A percentile compares a stretch with the other conserved stretches of the same genome.
Conservation (phyloP, 2,329 filamentous ascomycete species). For the Trichoderma pleuroti region DNA sequence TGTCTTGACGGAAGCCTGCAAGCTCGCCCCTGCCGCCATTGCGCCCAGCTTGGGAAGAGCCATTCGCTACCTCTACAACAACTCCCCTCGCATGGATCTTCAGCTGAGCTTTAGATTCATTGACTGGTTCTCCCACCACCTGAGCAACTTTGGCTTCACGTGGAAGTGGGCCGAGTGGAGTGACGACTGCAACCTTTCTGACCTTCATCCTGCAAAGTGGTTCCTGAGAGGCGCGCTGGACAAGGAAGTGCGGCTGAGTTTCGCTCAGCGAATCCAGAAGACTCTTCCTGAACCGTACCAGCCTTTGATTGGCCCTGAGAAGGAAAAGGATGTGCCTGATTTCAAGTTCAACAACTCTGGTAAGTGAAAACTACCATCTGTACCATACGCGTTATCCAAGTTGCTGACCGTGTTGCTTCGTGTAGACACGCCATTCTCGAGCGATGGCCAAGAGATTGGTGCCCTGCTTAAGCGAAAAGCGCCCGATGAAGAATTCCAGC, state of each 20-base stretch:
- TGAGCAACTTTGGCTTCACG: constrained; percentile 98
- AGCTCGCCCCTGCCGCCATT: constrained; percentile 92
- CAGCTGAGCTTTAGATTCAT: constrained; percentile 84
- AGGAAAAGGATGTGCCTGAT: constrained; percentile 92
- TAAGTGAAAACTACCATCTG: constrained; percentile 43
- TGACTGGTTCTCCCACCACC: constrained; percentile 96
- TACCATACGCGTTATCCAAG: not conserved
- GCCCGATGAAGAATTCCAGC: constrained; percentile 79
- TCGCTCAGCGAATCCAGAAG: constrained; percentile 92
- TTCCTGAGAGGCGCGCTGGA: constrained; percentile 89
- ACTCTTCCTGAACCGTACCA: constrained; percentile 85
- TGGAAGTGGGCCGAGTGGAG: constrained; percentile 99
- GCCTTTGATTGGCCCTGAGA: constrained; percentile 73
- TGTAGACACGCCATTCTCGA: constrained; percentile 74
- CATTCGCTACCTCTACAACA: constrained; percentile 86
- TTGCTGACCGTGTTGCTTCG: constrained; percentile 4
- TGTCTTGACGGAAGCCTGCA: constrained; percentile 90
- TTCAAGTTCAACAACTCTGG: constrained; percentile 83
- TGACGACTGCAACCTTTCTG: constrained; percentile 73
- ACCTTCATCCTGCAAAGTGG: constrained; percentile 82
- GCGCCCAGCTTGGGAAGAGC: constrained; percentile 89
- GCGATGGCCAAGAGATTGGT: constrained; percentile 79
- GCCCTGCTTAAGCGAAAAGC: constrained; percentile 79
- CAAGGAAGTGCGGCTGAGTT: constrained; percentile 94
- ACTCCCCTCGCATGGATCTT: constrained; percentile 76